Percentiles rank a stretch among this genome's conserved stretches.
These are phyloP conservation scores for Fusarium brachygibbosum DNA, from an alignment of 2,329 filamentous ascomycete genomes.

Conservation along the genomic window DNA sequence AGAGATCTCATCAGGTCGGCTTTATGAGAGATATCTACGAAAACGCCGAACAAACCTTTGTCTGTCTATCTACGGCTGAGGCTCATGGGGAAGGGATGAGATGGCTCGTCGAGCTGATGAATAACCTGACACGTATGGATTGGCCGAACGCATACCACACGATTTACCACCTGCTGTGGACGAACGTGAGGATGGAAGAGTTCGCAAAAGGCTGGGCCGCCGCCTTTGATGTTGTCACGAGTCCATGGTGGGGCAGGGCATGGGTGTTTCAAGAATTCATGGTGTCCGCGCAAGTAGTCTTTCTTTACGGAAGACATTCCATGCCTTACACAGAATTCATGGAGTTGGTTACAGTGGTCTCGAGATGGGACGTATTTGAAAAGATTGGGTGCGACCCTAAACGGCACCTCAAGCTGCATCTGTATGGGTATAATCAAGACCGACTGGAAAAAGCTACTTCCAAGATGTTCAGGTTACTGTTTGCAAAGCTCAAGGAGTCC, in stretches of 20 bases:
- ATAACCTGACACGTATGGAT: too few species aligned
- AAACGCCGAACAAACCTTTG: neutral
- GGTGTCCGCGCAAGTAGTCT: neutral
- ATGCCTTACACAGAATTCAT: accelerated
- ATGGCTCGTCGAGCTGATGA: neutral
- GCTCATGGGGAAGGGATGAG: neutral
- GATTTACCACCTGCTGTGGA: too few species aligned
- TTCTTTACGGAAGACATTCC: neutral
- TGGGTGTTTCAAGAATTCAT: slow-evolving; percentile 29
- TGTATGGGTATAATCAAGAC: too few species aligned
- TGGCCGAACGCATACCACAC: too few species aligned
- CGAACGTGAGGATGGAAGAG: accelerated
- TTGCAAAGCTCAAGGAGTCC: accelerated
- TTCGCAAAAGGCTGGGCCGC: neutral
- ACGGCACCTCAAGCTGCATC: too few species aligned
- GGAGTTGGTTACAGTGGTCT: too few species aligned
- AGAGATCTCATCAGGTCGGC: slow-evolving; percentile 26
- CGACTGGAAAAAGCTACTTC: too few species aligned
- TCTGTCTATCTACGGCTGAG: neutral
- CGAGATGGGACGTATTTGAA: too few species aligned
- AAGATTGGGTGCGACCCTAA: too few species aligned
- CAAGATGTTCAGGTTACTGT: neutral
- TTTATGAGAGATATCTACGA: slow-evolving; percentile 23
- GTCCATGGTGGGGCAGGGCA: slow-evolving; percentile 16
- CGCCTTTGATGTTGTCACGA: accelerated